Base-by-base conservation (phyloP, 2,329 filamentous ascomycete genomes). In the Beauveria varroae region DNA sequence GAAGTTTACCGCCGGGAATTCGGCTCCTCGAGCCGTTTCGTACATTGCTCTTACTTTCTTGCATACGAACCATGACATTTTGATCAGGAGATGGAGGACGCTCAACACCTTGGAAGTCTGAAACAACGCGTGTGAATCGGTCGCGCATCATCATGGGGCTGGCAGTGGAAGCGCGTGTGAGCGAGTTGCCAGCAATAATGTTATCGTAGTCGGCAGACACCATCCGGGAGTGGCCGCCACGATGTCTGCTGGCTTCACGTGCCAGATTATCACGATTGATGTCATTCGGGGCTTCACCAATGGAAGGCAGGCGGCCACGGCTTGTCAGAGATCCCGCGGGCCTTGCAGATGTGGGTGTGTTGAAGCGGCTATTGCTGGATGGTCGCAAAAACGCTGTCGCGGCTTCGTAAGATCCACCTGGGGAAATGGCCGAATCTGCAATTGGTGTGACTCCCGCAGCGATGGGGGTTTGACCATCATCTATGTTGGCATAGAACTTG, bases 381-480 rank as follows among this genome's bases (percentile, higher is more conserved):
- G 86, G 85, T n/a, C 85, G 79, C 28, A 88, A 75, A 68, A 90
- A 87, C 2, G 88, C 86, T 7, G 87, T 90, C 4, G 83, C 81
- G 63, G 82, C 83, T 16, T 88, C 86, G 54, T 78, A 84, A 24
- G 67, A 67, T 67, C 84, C 86, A 46, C 84, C 82, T 0, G 92
- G 91, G 20, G 75, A 75, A 3, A 73, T 66, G 2, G 88, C 89
- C 44, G 89, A 90, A 66, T 92, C 88, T 1, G 89, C 88, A 68
- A 97, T 97, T 0, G 93, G 93, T 0, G 93, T 98, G 0, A 90
- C 83, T n/a, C 89, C 91, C 1, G 86, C 87, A 10, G 89, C 89
- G 65, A 92, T 88, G 0, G 92, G 92, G 0, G 92, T 96, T 66
- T 78, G 79, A 9, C 83, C 83, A 41, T 80, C 82, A 55, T 86